Conservation (phyloP, 2,329 filamentous ascomycete genomes). For the Phoma sp. region DNA sequence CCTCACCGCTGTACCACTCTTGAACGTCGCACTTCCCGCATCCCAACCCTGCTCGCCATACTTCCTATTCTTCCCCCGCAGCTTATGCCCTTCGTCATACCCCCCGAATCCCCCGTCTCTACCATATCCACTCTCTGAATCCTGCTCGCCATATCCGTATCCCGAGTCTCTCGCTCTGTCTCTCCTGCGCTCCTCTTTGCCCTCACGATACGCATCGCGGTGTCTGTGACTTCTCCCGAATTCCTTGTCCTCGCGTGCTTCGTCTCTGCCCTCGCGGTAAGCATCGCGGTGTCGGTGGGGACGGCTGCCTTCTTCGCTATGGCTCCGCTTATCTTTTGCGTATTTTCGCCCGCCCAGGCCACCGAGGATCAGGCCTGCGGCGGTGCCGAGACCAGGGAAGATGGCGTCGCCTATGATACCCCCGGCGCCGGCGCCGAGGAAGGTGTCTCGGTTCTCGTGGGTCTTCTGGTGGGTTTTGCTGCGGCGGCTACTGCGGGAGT, state of each 20-base stretch:
- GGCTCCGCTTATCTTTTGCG: conserved; percentile 35
- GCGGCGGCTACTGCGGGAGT: conserved; percentile 10
- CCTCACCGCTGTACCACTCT: conserved; percentile 68
- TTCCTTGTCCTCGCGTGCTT: conserved; percentile 32
- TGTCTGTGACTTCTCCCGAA: conserved; percentile 34
- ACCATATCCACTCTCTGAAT: conserved; percentile 3
- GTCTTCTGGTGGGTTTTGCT: conserved; percentile 19
- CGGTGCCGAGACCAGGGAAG: conserved; percentile 52
- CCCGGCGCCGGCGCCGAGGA: conserved; percentile 53
- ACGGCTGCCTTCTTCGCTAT: conserved; percentile 21
- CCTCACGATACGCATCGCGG: conserved; percentile 40
- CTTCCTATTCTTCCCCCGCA: conserved; percentile 13
- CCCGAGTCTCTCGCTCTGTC: conserved; percentile 32
- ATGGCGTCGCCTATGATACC: conserved; percentile 53
- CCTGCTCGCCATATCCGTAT: conserved; percentile 47
- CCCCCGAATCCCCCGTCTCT: not conserved
- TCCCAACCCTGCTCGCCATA: conserved; percentile 45
- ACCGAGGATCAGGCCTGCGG: conserved; percentile 48
- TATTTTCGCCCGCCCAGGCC: conserved; percentile 52
- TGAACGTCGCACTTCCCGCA: conserved; percentile 47
- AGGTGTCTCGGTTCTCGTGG: conserved; percentile 47
- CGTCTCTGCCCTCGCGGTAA: conserved; percentile 24
- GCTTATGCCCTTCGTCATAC: conserved; percentile 5
- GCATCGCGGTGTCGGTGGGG: conserved; percentile 15
- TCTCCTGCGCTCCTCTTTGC: conserved; percentile 22